phyloP scores from a whole-genome alignment of 805 yeast genomes.

The Yarrowia keelungensis region DNA sequence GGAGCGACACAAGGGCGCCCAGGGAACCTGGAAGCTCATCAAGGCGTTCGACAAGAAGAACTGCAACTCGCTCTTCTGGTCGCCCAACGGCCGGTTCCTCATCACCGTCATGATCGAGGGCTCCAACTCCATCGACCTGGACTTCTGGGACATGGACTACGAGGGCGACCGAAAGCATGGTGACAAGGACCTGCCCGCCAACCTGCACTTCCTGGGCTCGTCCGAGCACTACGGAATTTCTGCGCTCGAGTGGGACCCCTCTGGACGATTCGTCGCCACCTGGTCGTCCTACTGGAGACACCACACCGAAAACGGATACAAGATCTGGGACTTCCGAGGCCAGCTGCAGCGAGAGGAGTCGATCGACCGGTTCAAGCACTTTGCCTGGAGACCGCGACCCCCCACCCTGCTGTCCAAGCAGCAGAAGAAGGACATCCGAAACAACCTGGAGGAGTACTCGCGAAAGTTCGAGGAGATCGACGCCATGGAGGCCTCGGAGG shows the following conservation, averaged over 20 bases:
- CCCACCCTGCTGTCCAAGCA: conserved; percentile 72
- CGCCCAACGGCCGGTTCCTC: conserved; percentile 92
- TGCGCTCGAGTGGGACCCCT: conserved; percentile 90
- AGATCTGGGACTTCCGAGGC: conserved; percentile 85
- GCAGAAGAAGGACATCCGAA: conserved; percentile 87
- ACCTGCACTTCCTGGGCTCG: conserved; percentile 65
- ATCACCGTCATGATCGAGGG: conserved; percentile 56
- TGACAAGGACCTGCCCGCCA: conserved; percentile 61
- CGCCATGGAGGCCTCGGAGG: conserved; percentile 94
- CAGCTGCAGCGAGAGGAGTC: conserved; percentile 73
- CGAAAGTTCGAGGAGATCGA: conserved; percentile 94
- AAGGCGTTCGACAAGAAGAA: conserved; percentile 66
- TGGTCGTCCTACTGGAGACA: conserved; percentile 90
- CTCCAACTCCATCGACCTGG: conserved; percentile 65
- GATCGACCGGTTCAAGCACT: conserved; percentile 83
- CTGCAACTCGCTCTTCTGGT: conserved; percentile 79
- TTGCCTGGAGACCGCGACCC: conserved; percentile 98
- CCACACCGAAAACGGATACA: conserved; percentile 88
- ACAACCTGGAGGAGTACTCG: conserved; percentile 85
- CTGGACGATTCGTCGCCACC: conserved; percentile 87
- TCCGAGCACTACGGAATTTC: conserved; percentile 80
- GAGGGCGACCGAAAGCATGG: conserved; percentile 66
- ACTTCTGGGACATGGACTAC: conserved; percentile 84
- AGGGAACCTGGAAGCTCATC: conserved; percentile 65
- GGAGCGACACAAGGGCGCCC: conserved; percentile 63